phyloP scores from a whole-genome alignment of 768 basidiomycete genomes.

The Tubosaeta brunneosetosa region DNA sequence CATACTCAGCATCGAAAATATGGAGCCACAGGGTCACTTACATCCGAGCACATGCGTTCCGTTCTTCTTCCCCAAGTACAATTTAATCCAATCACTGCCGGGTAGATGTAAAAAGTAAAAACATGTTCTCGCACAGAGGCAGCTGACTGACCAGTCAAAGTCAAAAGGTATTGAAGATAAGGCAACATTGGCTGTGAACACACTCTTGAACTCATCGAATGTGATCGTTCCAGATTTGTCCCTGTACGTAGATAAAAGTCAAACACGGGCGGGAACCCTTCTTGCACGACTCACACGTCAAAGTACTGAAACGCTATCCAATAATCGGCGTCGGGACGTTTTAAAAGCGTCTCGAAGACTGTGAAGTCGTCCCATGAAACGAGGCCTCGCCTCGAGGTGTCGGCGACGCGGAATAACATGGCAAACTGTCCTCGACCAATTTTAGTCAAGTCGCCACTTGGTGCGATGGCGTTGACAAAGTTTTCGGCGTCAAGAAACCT shows the following conservation, averaged over 20 bases:
- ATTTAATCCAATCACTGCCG: conserved; percentile 86
- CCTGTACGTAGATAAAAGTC: conserved; percentile 36
- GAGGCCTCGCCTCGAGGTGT: conserved; percentile 66
- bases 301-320: conserved; percentile 96
- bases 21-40: conserved; percentile 35
- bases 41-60: conserved; percentile 90
- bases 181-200: conserved; percentile 76
- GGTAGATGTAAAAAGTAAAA: conserved; percentile 3
- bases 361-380: conserved; percentile 95
- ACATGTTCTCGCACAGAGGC: background rate
- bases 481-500: conserved; percentile 85
- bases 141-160: conserved; percentile 70
- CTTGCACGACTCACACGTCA: conserved; percentile 67
- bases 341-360: conserved; percentile 89
- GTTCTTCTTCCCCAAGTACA: conserved; percentile 92
- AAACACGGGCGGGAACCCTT: background rate
- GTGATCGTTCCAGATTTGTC: conserved; percentile 91
- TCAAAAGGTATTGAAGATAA: conserved; percentile 87
- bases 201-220: conserved; percentile 92
- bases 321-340: conserved; percentile 94
- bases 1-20: conserved; percentile 6
- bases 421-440: conserved; percentile 87
- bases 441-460: conserved; percentile 76
- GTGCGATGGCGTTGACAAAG: conserved; percentile 95
- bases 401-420: conserved; percentile 87